Evolutionary conservation across 2,329 filamentous ascomycete genomes (phyloP).

Genomic region (Zarea fungicola): DNA sequence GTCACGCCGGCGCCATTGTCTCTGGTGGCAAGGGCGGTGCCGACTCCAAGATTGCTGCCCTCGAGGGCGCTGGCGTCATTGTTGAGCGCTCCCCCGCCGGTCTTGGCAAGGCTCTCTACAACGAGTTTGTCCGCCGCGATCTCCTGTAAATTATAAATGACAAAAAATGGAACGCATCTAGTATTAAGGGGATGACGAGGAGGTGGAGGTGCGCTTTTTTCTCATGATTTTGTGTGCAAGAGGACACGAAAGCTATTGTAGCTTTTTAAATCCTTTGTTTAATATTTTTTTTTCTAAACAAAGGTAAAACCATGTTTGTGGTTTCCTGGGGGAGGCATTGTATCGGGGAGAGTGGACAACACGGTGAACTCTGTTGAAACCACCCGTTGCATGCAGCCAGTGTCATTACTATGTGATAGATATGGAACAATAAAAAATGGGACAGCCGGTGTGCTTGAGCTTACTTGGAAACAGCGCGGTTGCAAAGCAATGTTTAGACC

Average conservation of each 20-base stretch:
- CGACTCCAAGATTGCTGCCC: slow-evolving; percentile 94
- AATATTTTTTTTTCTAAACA: background rate
- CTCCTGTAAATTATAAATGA: slow-evolving; percentile 63
- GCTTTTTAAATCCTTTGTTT: slow-evolving; percentile 1
- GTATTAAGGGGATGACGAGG: background rate
- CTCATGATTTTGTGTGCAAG: slow-evolving; percentile 1
- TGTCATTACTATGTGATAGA: slow-evolving; percentile 14
- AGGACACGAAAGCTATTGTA: slow-evolving; percentile 3
- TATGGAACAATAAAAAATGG: slow-evolving; percentile 11
- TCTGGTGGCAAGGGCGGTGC: slow-evolving; percentile 96
- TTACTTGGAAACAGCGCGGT: background rate
- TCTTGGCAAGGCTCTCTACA: slow-evolving; percentile 88
- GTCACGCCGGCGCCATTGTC: slow-evolving; percentile 97
- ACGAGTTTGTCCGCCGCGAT: slow-evolving; percentile 94
- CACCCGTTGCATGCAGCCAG: slow-evolving; percentile 6
- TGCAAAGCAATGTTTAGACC: too few relatives aligned
- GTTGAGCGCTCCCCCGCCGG: slow-evolving; percentile 91
- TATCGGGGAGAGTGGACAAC: background rate
- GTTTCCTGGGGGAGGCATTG: slow-evolving; percentile 4
- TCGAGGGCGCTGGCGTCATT: slow-evolving; percentile 88
- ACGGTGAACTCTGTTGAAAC: background rate
- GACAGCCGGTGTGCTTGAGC: slow-evolving; percentile 8
- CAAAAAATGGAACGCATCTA: background rate
- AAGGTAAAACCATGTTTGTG: background rate
- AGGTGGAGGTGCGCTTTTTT: background rate